Percentiles rank a stretch among this genome's conserved stretches.
phyloP scores from a whole-genome alignment of 2,329 filamentous ascomycete genomes.

The Dactylellina cionopaga region DNA sequence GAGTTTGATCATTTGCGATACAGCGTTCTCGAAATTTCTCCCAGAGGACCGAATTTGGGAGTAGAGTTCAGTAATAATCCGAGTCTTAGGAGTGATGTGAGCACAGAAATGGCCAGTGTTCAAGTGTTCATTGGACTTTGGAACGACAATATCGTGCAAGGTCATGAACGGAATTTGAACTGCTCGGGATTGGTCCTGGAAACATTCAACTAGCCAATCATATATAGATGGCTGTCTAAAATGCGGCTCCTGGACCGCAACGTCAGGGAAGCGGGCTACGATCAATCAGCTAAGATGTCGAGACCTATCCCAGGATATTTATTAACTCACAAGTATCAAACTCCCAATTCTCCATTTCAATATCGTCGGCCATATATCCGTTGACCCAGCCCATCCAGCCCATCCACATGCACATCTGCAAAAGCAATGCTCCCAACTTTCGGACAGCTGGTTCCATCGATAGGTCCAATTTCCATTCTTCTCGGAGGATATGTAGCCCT shows the following conservation, averaged over 20 bases:
- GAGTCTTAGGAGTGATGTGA: slow-evolving; percentile 72
- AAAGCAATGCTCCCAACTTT: slow-evolving; percentile 76
- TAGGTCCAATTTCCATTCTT: slow-evolving; percentile 85
- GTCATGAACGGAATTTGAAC: slow-evolving; percentile 63
- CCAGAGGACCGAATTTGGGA: slow-evolving; percentile 65
- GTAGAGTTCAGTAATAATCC: slow-evolving; percentile 76
- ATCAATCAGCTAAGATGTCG: slow-evolving; percentile 37
- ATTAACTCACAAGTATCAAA: slow-evolving; percentile 66
- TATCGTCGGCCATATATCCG: slow-evolving; percentile 72
- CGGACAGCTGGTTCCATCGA: slow-evolving; percentile 65
- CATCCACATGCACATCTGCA: slow-evolving; percentile 84
- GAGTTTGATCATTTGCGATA: slow-evolving; percentile 77
- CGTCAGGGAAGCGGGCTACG: slow-evolving; percentile 60
- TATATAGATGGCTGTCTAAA: slow-evolving; percentile 71
- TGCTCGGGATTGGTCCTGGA: slow-evolving; percentile 57
- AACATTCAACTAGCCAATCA: slow-evolving; percentile 65
- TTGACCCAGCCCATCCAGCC: slow-evolving; percentile 74
- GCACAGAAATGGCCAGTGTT: slow-evolving; percentile 60
- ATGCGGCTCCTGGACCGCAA: slow-evolving; percentile 64
- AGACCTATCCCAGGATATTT: neutral
- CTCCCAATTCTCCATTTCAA: slow-evolving; percentile 66
- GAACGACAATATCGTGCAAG: slow-evolving; percentile 64
- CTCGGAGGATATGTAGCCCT: slow-evolving; percentile 83
- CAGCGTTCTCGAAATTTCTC: slow-evolving; percentile 70
- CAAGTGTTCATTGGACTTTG: slow-evolving; percentile 58